Base-by-base conservation (phyloP, 139 green algal genomes). In the Auxenochlorella pyrenoidosa region DNA sequence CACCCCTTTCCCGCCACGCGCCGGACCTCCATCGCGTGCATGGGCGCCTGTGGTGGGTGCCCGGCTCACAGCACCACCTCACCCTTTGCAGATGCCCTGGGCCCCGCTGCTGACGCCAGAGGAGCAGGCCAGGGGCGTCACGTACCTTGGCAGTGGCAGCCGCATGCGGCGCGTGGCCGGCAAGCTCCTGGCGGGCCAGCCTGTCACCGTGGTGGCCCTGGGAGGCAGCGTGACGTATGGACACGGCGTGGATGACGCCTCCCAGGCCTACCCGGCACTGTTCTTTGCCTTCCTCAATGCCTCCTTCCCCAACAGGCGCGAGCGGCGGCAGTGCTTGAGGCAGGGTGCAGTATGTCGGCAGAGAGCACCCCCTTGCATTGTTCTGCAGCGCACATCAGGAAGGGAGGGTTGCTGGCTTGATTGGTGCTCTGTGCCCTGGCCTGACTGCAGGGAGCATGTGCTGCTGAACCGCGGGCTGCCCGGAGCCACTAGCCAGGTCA, bases 381-480 rank as follows among this genome's bases (percentile, higher is more conserved):
- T 24, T 63, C 15, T 24, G 16, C 22, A 24, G 2, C 16, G 18
- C 18, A 24, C 54, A 63, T 2, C 54, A 24, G 15, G 54, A 63
- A 63, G 2, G 18, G 3, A 22, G 54, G 2, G 54, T 36, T 15
- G 63, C 63, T 24, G 30, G 63, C 63, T 71, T 16, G 4, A 4
- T 24, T 18, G 21, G 28, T 36, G 2, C 63, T 71, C 30, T 71
- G 36, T 36, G 63, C 22, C 21, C 66, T 36, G 26, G 30, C 43
- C 13, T 28, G 5, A 16, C 5, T 63, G 75, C 80, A 85, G 80
- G 54, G 41, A n/a, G 6, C 80, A 85, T 60, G 63, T 65, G 60
- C 60, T 85, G 40, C 51, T 44, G 21, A 85, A 85, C 80, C 59
- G 51, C 0, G 80, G 80, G 28, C 44, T 85, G 63, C 80, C 80